Percentiles rank a stretch among this genome's conserved stretches.
These are phyloP conservation scores for Raddia distichophylla DNA, from an alignment of 176 grass and related monocot genomes.

Conservation along the genomic window DNA sequence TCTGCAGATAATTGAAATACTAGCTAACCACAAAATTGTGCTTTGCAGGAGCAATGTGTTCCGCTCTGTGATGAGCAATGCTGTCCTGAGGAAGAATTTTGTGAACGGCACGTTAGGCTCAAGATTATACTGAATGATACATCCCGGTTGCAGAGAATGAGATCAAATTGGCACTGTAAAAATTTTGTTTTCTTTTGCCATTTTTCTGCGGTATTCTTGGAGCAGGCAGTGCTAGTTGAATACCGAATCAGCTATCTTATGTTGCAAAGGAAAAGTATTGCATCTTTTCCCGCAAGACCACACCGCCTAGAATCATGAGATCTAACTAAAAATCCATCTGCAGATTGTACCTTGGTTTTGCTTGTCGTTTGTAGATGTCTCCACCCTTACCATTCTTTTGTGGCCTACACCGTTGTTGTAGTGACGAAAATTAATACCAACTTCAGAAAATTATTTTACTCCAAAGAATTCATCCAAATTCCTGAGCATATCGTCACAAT, in stretches of 20 bases:
- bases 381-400: conserved; percentile 55
- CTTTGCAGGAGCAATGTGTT: conserved; percentile 72
- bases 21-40: conserved; percentile 25
- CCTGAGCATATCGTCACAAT: background rate
- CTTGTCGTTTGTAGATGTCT: conserved; percentile 42
- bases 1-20: background rate
- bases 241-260: conserved; percentile 6
- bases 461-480: background rate
- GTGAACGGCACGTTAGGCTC: conserved; percentile 26
- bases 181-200: conserved; percentile 45
- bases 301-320: conserved; percentile 13
- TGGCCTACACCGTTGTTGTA: conserved; percentile 34
- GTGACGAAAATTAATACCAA: conserved; percentile 45
- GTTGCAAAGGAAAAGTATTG: conserved; percentile 38
- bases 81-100: conserved; percentile 34
- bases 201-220: conserved; percentile 28
- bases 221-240: conserved; percentile 16
- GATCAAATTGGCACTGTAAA: conserved; percentile 4
- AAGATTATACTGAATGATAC: conserved; percentile 25
- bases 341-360: conserved; percentile 42
- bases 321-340: conserved; percentile 21
- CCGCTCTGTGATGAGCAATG: conserved; percentile 53
- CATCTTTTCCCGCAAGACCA: conserved; percentile 32
- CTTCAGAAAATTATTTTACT: conserved; percentile 41
- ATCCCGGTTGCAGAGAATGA: conserved; percentile 27